Percentiles rank a stretch among this genome's conserved stretches.
Conservation (phyloP, 257 asterid genomes). For the Cinchona pubescens region DNA sequence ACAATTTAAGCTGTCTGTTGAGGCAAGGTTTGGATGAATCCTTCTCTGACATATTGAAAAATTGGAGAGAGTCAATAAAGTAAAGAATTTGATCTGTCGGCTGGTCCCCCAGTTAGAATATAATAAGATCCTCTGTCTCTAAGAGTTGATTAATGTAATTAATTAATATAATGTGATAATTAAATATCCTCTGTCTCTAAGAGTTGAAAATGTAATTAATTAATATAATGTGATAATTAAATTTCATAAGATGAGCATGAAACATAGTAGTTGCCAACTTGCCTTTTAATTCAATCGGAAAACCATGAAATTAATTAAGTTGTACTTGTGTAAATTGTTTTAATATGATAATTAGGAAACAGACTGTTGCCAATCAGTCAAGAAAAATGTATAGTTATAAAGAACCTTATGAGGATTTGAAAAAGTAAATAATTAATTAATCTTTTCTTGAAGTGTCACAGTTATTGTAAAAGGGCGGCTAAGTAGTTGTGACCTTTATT, state of each 20-base stretch:
- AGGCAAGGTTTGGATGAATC: slow-evolving; percentile 61
- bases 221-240: not conserved
- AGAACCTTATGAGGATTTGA: not conserved
- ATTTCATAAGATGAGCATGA: not conserved
- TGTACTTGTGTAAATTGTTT: not conserved
- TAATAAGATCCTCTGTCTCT: slow-evolving; percentile 2
- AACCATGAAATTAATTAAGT: not conserved
- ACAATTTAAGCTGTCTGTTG: slow-evolving; percentile 32
- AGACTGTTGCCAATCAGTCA: not conserved
- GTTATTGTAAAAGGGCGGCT: not conserved
- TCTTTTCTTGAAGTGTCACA: not conserved
- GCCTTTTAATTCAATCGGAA: not conserved
- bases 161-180: not conserved
- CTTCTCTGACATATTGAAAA: slow-evolving; percentile 35
- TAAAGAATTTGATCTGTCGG: slow-evolving; percentile 19
- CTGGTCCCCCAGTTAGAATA: slow-evolving; percentile 45
- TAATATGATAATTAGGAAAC: not conserved
- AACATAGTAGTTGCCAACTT: slow-evolving; percentile 16
- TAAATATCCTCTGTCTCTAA: slow-evolving; percentile 7
- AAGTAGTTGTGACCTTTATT: no score
- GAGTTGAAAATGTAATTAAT: not conserved
- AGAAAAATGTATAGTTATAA: not conserved
- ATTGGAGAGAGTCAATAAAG: slow-evolving; percentile 45
- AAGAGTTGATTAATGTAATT: not conserved
- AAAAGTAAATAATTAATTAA: not conserved